Evolutionary conservation across 164 flowering plant species (phyloP), one percentile per base, ranked within the genome.

Genomic region (Chimonanthus salicifolius): DNA sequence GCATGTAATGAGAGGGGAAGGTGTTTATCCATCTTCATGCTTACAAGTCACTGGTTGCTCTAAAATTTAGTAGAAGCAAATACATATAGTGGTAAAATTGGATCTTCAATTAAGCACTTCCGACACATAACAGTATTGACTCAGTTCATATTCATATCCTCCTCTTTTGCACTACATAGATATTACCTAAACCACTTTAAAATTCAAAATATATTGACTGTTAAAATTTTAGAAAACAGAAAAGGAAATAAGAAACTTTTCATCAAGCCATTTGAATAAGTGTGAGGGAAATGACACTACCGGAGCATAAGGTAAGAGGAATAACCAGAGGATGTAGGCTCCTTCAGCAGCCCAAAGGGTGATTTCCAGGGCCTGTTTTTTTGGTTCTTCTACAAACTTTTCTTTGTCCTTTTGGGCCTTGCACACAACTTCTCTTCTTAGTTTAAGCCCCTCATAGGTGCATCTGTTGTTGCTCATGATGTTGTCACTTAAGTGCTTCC

Each of bases 231-330:
- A 45, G 33, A 6, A 47, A 51, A 16, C 6, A 15, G 51, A 62
- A 47, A 16, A 15, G 44, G 64, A 54, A 5, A 33, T 6, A 15
- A 33, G 9, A 2, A 60, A 58, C 50, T 47, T 33, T 11, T 3
- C n/a, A 43, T 1, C 33, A 64, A 51, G 20, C 8, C 9, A n/a
- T 4, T 6, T 7, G 58, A 47, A 33, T 47, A 60, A 20, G 67
- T 3, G 73, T 44, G 13, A 3, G 49, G 15, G 13, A 51, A 60
- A 6, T 7, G 46, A 11, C 58, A 78, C 2, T 75, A 94, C 99
- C 64, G 98, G 99, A 33, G 98, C 97, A 84, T 84, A 95, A 68
- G 98, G 99, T 70, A 92, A 94, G 49, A 95, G 76, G 79, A 95
- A 93, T 70, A 93, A 97, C 98, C 98, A 92, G 62, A 87, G 64